phyloP scores from a whole-genome alignment of 306 rosid species.

The Castanea mollissima region DNA sequence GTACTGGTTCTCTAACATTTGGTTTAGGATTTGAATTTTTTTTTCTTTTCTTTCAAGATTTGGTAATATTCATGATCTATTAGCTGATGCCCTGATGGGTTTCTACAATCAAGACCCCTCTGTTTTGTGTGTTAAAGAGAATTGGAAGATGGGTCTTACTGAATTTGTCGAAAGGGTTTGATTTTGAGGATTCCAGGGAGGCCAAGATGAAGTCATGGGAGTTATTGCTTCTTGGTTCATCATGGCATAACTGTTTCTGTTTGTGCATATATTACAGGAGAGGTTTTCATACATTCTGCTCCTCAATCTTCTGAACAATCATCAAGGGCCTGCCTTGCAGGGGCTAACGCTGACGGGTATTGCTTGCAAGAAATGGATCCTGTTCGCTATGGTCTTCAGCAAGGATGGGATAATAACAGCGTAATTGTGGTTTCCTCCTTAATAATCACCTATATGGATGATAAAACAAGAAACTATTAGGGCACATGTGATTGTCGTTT shows the following conservation, averaged over 20 bases:
- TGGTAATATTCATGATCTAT: background rate
- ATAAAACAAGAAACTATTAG: conserved; percentile 86
- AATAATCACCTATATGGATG: conserved; percentile 95
- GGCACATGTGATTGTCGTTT: conserved; percentile 69
- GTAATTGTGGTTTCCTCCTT: conserved; percentile 99
- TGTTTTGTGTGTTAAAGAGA: conserved; percentile 21
- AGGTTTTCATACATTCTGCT: conserved; percentile 65
- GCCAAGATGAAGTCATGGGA: conserved; percentile 64
- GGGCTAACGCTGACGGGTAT: conserved; percentile 33
- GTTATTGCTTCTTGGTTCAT: conserved; percentile 68
- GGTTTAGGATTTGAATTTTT: background rate
- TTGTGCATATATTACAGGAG: conserved; percentile 82
- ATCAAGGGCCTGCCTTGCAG: conserved; percentile 39
- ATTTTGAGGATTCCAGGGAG: conserved; percentile 54
- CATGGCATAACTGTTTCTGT: conserved; percentile 72
- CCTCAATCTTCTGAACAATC: conserved; percentile 41
- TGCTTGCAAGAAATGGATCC: conserved; percentile 89
- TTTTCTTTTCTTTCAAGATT: background rate
- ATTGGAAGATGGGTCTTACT: conserved; percentile 45
- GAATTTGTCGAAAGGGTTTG: conserved; percentile 43
- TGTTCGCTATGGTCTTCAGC: conserved; percentile 92
- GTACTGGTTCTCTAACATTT: background rate
- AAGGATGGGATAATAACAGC: conserved; percentile 99
- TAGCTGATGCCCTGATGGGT: conserved; percentile 4
- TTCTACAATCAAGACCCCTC: conserved; percentile 9